Evolutionary conservation across 2,329 filamentous ascomycete species (phyloP), one percentile per base, ranked within the genome.

Genomic region (Mycogone perniciosa): DNA sequence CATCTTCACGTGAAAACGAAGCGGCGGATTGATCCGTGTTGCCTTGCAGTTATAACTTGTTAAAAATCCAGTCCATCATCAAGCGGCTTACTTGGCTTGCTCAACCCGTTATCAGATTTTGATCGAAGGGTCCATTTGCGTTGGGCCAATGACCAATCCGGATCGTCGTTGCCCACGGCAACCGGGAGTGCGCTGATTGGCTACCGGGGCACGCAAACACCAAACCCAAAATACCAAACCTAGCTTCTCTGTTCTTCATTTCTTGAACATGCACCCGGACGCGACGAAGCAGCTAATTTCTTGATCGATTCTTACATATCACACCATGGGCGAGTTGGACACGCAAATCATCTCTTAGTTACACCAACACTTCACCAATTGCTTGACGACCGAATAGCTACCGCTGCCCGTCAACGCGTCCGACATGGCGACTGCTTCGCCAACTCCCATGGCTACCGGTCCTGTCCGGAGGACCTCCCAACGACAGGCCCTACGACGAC

Each of bases 361-460:
- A 52, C 54, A 46, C 41, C 46, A 45, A 58, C 54, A 35, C 13
- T 48, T 30, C 44, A 43, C 48, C 56, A 57, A 59, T 56, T 55
- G 54, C 54, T 56, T 44, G 52, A 48, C 54, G 29, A 47, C 42
- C 46, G 50, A 47, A 57, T 53, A 31, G 37, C 46, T 49, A 46
- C 46, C 53, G 51, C 40, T 44, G 48, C 60, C 51, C 56, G 58
- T 54, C 51, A 48, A 55, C 56, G 57, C 48, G 56, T 57, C 47
- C 53, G 27, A 35, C 51, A 52, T 80, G 77, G 71, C 78, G 52
- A 71, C 74, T 48, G 71, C 70, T 56, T 82, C 79, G 58, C 79
- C 78, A 50, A 81, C 79, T 5, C 78, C 81, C 34, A 69, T 76
- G 61, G 75, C 71, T 57, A 70, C 72, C 74, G 60, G 73, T 71